These are phyloP conservation scores for Echeveria elegans DNA, from an alignment of 164 flowering plant genomes.

Conservation along the genomic window DNA sequence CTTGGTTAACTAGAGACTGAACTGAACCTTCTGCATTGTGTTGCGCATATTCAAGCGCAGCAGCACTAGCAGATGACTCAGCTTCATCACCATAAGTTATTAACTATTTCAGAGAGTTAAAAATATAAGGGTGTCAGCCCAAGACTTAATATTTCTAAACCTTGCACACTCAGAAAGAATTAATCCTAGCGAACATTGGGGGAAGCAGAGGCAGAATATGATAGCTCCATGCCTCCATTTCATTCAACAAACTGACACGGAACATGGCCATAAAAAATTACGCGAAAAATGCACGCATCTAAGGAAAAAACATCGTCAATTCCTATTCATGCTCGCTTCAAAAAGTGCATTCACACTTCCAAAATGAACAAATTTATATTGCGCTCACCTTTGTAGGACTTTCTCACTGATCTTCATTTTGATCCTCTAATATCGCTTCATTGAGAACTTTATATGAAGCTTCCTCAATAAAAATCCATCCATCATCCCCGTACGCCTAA, in stretches of 20 bases:
- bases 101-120: background rate
- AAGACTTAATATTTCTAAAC: too few relatives aligned
- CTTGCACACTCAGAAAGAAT: too few relatives aligned
- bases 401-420: background rate
- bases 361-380: background rate
- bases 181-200: too few relatives aligned
- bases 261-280: background rate
- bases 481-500: slow-evolving; percentile 7
- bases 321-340: too few relatives aligned
- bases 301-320: too few relatives aligned
- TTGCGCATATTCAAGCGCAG: background rate
- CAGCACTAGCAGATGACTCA: background rate
- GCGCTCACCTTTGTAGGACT: slow-evolving; percentile 1
- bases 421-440: slow-evolving; percentile 1
- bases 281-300: background rate
- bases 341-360: background rate
- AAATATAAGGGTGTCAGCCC: background rate
- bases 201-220: too few relatives aligned
- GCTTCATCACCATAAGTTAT: background rate
- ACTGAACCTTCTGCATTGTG: background rate
- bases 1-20: background rate
- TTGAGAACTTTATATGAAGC: background rate
- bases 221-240: too few relatives aligned
- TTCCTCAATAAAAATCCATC: slow-evolving; percentile 8
- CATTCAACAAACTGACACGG: background rate